These are phyloP conservation scores for Closterium sp. DNA, from an alignment of 139 green algal genomes.

Conservation along the genomic window DNA sequence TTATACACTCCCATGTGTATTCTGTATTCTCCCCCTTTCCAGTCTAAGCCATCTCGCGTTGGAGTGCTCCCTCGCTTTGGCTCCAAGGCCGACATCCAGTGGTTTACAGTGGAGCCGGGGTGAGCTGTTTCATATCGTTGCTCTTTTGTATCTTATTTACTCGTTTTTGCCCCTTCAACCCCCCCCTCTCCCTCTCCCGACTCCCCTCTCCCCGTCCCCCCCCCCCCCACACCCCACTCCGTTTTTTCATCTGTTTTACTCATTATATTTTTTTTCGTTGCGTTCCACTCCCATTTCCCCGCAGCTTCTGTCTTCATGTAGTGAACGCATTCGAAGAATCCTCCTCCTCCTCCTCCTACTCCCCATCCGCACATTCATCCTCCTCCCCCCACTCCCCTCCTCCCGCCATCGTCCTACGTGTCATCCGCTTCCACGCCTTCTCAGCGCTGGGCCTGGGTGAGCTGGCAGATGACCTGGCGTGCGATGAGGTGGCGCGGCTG, in stretches of 20 bases:
- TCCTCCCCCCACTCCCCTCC: background rate
- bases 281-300: background rate
- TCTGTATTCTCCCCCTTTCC: too few species aligned
- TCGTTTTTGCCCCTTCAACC: background rate
- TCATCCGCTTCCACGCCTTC: conserved; percentile 27
- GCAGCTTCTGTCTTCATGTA: background rate
- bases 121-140: too few species aligned
- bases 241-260: too few species aligned
- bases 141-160: too few species aligned
- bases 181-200: conserved; percentile 3
- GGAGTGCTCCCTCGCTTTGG: conserved; percentile 18
- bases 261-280: background rate
- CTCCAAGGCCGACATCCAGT: background rate
- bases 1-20: too few species aligned
- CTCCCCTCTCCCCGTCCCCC: too few species aligned
- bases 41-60: background rate
- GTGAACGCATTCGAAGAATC: background rate
- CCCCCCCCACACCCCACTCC: too few species aligned
- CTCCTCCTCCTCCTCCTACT: background rate
- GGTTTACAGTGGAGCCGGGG: conserved; percentile 9
- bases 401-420: conserved; percentile 21
- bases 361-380: background rate
- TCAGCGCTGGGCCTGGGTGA: conserved; percentile 20
- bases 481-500: conserved; percentile 5
- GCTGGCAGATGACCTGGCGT: background rate